Base-by-base conservation (phyloP, 2,329 filamentous ascomycete species). In the Immersiporthe knoxdaviesiana region DNA sequence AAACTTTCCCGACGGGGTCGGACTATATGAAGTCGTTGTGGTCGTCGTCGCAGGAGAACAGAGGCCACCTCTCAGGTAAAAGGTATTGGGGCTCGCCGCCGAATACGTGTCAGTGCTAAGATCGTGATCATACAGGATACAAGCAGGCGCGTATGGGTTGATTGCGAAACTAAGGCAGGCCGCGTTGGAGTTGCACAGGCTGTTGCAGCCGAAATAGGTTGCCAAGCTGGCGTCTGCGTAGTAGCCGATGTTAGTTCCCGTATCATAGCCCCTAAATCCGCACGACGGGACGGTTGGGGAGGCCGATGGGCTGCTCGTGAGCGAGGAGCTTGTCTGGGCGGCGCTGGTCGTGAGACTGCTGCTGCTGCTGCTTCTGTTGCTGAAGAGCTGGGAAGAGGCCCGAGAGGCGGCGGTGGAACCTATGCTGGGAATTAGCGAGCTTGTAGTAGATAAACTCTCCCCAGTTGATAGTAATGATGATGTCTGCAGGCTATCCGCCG, bases 11-110 rank as follows among this genome's bases (percentile, higher is more conserved):
- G 39, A 32, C 10, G 60, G 39, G 24, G 60, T 63, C 14, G 39
- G 60, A 12, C 60, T 63, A 21, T 63, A 63, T 3, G 60, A 63
- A 47, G 60, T 63, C 24, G 39, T 63, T 27, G 60, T 63, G 3
- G 60, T 63, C 3, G 60, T 63, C 11, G 60, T 47, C 30, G 60
- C 3, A 6, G 60, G 14, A 11, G n/a, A 39, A 24, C 60, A 50
- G 39, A 44, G 11, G 24, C 39, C 60, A 44, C 37, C 37, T 24
- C 24, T 30, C n/a, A 27, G 24, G 24, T 63, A 63, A 10, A 63
- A 63, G n/a, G 60, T 63, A 11, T 63, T 44, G 37, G n/a, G n/a
- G 39, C 60, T 47, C 21, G 37, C 6, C 18, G 37, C 11, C 5
- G 39, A 41, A n/a, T 27, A 35, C 24, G n/a, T 0, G 14, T 63